A percentile compares a stretch with the other conserved stretches of the same genome.
phyloP scores from a whole-genome alignment of 306 rosid genomes.

The Inga oerstediana region DNA sequence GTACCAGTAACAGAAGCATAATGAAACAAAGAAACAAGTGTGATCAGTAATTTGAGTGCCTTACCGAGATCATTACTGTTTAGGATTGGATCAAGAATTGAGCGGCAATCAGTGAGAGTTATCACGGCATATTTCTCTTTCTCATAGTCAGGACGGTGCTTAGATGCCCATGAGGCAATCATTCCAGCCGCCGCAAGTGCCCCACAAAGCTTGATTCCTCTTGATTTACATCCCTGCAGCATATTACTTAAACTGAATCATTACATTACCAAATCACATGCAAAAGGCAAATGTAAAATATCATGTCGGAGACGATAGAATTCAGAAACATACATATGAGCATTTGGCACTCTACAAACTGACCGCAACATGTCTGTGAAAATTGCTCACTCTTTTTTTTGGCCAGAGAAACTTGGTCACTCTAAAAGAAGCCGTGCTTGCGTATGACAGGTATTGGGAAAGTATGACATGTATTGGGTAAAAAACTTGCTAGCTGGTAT shows the following conservation, averaged over 20 bases:
- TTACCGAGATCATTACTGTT: constrained; percentile 63
- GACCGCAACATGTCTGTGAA: neutral
- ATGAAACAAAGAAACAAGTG: neutral
- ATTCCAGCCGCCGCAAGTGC: constrained; percentile 83
- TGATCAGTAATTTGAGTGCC: constrained; percentile 19
- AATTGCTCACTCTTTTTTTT: neutral
- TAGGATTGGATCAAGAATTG: constrained; percentile 77
- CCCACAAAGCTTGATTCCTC: constrained; percentile 72
- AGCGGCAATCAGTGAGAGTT: constrained; percentile 83
- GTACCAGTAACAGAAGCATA: constrained; percentile 1
- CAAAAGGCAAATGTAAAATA: constrained; percentile 1
- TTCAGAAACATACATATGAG: neutral
- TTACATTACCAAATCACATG: constrained; percentile 20
- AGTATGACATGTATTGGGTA: neutral
- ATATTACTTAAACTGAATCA: constrained; percentile 29
- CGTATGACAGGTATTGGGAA: neutral
- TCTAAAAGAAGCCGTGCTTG: neutral
- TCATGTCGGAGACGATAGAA: constrained; percentile 1
- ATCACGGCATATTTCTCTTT: constrained; percentile 83
- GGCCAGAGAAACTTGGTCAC: neutral
- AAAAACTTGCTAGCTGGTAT: neutral
- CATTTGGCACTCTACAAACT: constrained; percentile 25
- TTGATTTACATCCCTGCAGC: constrained; percentile 80
- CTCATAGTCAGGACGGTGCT: constrained; percentile 53
- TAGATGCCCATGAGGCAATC: constrained; percentile 67